Conservation (phyloP, 73 alveolate genomes). For the Symbiodinium natans region DNA sequence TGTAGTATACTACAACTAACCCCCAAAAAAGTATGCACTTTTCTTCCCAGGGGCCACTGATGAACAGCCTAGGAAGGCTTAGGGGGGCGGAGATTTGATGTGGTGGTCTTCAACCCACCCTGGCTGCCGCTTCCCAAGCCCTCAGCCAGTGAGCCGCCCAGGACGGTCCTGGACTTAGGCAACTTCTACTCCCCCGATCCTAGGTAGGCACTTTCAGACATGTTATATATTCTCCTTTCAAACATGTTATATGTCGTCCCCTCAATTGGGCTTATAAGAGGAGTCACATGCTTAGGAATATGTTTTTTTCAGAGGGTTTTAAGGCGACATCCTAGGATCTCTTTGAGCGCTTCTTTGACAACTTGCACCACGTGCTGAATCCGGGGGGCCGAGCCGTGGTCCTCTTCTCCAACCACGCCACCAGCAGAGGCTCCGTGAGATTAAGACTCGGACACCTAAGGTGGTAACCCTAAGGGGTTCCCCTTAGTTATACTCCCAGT, state of each 20-base stretch:
- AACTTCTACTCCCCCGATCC: slow-evolving; percentile 51
- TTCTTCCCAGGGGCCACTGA: neutral
- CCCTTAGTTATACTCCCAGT: too few relatives aligned
- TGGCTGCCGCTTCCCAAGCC: slow-evolving; percentile 68
- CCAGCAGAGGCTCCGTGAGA: slow-evolving; percentile 29
- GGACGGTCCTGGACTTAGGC: slow-evolving; percentile 46
- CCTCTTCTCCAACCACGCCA: slow-evolving; percentile 73
- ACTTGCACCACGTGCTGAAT: slow-evolving; percentile 24
- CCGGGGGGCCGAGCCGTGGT: slow-evolving; percentile 44
- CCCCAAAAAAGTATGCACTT: neutral
- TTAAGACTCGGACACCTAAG: too few relatives aligned
- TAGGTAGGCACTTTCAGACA: too few relatives aligned
- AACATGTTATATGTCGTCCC: too few relatives aligned
- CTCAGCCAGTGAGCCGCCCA: slow-evolving; percentile 4
- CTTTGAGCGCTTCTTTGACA: slow-evolving; percentile 52
- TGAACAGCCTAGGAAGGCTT: neutral
- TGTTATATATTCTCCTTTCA: too few relatives aligned
- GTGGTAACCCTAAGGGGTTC: too few relatives aligned
- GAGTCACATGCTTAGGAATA: too few relatives aligned
- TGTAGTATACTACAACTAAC: too few relatives aligned
- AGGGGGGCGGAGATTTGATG: slow-evolving; percentile 35
- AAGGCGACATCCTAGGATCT: too few relatives aligned
- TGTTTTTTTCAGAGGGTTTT: too few relatives aligned
- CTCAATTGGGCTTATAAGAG: too few relatives aligned
- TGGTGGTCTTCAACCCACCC: slow-evolving; percentile 92